Evolutionary conservation across 1,139 yeast species (phyloP).

Genomic region (Scheffersomyces illinoinensis): DNA sequence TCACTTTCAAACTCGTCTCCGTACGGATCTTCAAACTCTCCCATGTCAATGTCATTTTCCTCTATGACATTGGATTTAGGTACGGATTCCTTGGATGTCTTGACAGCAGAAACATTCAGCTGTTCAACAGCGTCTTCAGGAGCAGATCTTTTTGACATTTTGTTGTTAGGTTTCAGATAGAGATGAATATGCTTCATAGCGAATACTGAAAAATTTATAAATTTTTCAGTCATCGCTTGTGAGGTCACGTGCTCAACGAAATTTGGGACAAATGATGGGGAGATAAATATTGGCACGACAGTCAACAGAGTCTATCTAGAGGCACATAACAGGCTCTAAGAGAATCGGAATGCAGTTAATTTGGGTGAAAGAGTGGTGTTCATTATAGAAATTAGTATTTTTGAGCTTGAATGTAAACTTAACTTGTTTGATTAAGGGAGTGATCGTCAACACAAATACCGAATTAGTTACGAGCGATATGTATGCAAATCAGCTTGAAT

Average conservation of each 20-base stretch:
- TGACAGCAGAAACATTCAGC: constrained; percentile 29
- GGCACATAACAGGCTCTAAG: neutral
- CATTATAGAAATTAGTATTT: too few species aligned
- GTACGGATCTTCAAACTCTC: constrained; percentile 91
- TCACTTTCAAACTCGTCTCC: constrained; percentile 96
- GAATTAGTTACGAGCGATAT: too few species aligned
- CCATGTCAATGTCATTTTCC: constrained; percentile 60
- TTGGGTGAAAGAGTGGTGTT: too few species aligned
- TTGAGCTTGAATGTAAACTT: too few species aligned
- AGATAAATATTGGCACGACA: neutral
- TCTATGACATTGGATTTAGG: constrained; percentile 21
- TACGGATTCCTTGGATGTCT: constrained; percentile 14
- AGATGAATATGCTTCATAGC: neutral
- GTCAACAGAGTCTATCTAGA: neutral
- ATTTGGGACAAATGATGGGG: neutral
- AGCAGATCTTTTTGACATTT: constrained; percentile 65
- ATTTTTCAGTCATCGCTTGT: neutral
- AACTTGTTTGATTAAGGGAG: too few species aligned
- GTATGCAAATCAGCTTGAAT: neutral
- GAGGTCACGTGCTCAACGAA: neutral
- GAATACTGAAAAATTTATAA: neutral
- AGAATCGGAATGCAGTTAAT: neutral
- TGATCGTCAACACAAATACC: too few species aligned
- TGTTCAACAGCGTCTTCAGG: constrained; percentile 39
- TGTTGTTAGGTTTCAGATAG: neutral